These are phyloP conservation scores for Syzygium grande DNA, from an alignment of 345 rosid genomes.

Conservation along the genomic window DNA sequence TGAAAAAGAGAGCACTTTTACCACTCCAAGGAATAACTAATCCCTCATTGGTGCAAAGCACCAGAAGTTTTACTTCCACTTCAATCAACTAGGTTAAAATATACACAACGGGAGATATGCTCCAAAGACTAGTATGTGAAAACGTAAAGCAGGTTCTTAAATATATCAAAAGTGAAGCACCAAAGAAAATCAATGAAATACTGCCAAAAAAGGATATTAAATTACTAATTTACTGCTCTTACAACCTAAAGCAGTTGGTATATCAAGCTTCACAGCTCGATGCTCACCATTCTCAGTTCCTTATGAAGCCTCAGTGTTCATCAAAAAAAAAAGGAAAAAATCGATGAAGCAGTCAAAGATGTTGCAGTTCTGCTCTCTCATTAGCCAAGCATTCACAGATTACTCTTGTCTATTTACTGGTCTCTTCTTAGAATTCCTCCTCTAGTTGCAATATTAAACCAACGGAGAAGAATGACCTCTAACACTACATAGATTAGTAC, in stretches of 20 bases:
- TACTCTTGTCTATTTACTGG: not conserved
- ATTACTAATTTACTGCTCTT: not conserved
- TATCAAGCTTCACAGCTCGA: not conserved
- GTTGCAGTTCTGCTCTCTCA: not conserved
- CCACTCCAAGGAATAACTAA: not conserved
- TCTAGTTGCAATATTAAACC: not conserved
- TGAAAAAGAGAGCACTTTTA: not conserved
- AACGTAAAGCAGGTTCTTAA: not conserved
- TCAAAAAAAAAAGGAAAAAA: not conserved
- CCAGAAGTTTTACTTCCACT: not conserved
- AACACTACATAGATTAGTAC: not conserved
- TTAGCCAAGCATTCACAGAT: not conserved
- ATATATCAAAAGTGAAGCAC: not conserved
- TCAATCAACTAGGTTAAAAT: not conserved
- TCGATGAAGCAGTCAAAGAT: not conserved
- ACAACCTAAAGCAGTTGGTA: not conserved
- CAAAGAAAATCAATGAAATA: not conserved
- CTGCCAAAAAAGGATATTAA: not conserved
- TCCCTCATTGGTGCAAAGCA: not conserved
- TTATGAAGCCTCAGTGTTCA: not conserved
- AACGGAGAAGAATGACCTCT: not conserved
- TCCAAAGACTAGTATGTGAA: not conserved
- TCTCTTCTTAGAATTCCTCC: not conserved
- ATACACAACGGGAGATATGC: not conserved
- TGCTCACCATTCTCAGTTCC: not conserved